Evolutionary conservation across 768 basidiomycete species (phyloP), one percentile per base, ranked within the genome.

Genomic region (Leccinum olivaceopallidum): DNA sequence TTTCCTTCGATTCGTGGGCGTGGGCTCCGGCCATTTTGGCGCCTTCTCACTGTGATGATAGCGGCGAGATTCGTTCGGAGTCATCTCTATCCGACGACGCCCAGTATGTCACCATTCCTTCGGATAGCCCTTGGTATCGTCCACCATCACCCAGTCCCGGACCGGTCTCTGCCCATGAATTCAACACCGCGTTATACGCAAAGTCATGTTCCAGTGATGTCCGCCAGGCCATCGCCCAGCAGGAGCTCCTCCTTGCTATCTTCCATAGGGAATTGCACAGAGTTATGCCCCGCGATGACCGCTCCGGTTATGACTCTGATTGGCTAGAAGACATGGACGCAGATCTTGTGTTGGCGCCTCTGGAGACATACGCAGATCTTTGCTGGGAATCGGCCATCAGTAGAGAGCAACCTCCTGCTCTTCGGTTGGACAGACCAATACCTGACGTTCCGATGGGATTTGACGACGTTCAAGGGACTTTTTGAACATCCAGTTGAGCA

Each of bases 41-140:
- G 26, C 57, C 63, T 30, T 59, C 57, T 36, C 34, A 36, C n/a
- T 68, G 60, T 20, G 64, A 65, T 26, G 63, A 66, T 36, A 67
- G 65, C 16, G 73, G 68, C 24, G 69, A 67, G 30, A 65, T 60
- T 58, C 54, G 3, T 36, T 65, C 67, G 7, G 65, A 57, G 4
- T 68, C 66, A 9, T 60, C 64, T 20, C 39, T 56, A 16, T 66
- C 73, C 39, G 67, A 67, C 26, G 71, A 73, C 50, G 73, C 70
- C 4, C 80, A 81, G 63, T 77, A 77, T 50, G 67, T 81, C 53
- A 72, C 68, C 55, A 79, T 81, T 52, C 71, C 75, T 12, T 68
- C 63, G 36, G 74, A 75, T 55, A 80, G 75, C 47, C 75, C 75
- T 4, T 81, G 79, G 72, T 77, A 76, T 61, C 71, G 66, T 24